Conservation (phyloP, 441 rosid genomes). For the Dalechampia spathulata region DNA sequence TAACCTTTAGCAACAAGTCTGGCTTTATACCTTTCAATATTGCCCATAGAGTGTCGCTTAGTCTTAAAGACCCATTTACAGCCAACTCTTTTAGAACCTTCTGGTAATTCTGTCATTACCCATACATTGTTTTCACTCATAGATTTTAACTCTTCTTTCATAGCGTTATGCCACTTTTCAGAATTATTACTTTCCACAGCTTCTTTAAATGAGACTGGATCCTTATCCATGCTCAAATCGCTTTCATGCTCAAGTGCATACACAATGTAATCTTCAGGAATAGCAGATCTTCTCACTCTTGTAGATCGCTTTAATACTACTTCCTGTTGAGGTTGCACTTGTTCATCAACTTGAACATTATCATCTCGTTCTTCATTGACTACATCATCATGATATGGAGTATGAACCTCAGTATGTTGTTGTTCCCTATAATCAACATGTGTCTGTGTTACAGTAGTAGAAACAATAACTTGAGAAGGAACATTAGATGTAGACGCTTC, state of each 20-base stretch:
- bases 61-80: neutral
- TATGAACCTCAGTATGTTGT: too few relatives aligned
- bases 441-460: neutral
- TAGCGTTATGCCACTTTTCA: neutral
- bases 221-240: neutral
- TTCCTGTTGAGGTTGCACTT: too few relatives aligned
- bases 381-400: too few relatives aligned
- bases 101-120: neutral
- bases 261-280: too few relatives aligned
- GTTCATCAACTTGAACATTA: too few relatives aligned
- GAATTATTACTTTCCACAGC: neutral
- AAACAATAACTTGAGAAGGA: neutral
- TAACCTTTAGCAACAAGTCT: neutral
- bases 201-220: neutral
- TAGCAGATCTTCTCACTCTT: too few relatives aligned
- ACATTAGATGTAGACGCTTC: too few relatives aligned
- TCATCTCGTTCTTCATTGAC: too few relatives aligned
- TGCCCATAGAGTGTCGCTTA: neutral
- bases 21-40: neutral
- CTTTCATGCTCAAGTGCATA: too few relatives aligned
- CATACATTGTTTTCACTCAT: neutral
- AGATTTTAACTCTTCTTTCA: neutral
- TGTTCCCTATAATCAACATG: too few relatives aligned
- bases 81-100: neutral
- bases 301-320: too few relatives aligned